These are phyloP conservation scores for Crucihimalaya himalaica DNA, from an alignment of 345 rosid species.

Conservation along the genomic window DNA sequence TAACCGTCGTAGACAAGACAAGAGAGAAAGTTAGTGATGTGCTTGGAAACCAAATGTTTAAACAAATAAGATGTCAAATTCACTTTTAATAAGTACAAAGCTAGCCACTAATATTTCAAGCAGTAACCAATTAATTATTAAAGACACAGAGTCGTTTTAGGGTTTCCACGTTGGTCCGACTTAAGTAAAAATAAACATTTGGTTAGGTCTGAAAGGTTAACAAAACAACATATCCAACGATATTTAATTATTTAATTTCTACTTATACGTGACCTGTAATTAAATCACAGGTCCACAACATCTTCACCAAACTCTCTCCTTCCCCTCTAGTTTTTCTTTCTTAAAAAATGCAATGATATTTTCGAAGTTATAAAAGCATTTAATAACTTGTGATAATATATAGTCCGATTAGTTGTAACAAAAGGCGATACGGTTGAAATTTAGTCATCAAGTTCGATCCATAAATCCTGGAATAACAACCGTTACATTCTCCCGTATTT, in stretches of 20 bases:
- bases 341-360: not conserved
- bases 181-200: slow-evolving; percentile 35
- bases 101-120: slow-evolving; percentile 6
- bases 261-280: slow-evolving; percentile 33
- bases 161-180: slow-evolving; percentile 33
- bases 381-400: slow-evolving; percentile 1
- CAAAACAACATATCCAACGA: slow-evolving; percentile 28
- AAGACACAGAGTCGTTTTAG: slow-evolving; percentile 29
- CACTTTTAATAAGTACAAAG: not conserved
- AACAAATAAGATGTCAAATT: slow-evolving; percentile 30
- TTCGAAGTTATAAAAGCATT: slow-evolving; percentile 1
- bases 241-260: slow-evolving; percentile 5
- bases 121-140: slow-evolving; percentile 14
- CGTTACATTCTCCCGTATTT: not conserved
- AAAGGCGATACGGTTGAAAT: slow-evolving; percentile 13
- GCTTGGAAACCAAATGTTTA: slow-evolving; percentile 29
- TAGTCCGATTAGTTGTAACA: slow-evolving; percentile 11
- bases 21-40: slow-evolving; percentile 25
- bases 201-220: slow-evolving; percentile 41
- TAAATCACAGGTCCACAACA: slow-evolving; percentile 41
- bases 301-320: slow-evolving; percentile 32
- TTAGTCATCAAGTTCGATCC: slow-evolving; percentile 16
- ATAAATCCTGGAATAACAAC: slow-evolving; percentile 15
- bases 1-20: slow-evolving; percentile 1
- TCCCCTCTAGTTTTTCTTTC: slow-evolving; percentile 16